Percentiles rank a stretch among this genome's conserved stretches.
Evolutionary conservation across 371 early-diverging fungal species (phyloP).

Genomic region (Rhizopus sp.): DNA sequence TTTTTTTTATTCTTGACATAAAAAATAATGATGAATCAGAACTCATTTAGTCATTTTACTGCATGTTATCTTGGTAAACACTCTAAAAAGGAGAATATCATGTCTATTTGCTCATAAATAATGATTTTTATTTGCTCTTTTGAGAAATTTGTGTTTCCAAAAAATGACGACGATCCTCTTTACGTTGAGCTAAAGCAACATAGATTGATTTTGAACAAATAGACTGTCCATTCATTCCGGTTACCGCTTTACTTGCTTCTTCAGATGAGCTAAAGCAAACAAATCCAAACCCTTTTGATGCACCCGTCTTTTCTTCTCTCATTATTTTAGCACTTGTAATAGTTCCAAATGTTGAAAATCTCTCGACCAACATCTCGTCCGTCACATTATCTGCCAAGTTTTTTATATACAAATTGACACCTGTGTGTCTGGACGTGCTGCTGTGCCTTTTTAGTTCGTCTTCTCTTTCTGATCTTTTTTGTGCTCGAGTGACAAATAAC

Average conservation of each 20-base stretch:
- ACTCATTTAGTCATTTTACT: too few relatives aligned
- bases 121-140: not conserved
- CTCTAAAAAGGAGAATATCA: too few relatives aligned
- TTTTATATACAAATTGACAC: slow-evolving; percentile 97
- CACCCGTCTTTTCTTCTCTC: slow-evolving; percentile 82
- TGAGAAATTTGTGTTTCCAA: slow-evolving; percentile 74
- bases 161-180: slow-evolving; percentile 90
- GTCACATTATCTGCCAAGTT: slow-evolving; percentile 93
- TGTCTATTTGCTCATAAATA: too few relatives aligned
- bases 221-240: slow-evolving; percentile 88
- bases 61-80: too few relatives aligned
- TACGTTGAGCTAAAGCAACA: slow-evolving; percentile 95
- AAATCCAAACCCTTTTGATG: slow-evolving; percentile 85
- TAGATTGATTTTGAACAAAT: slow-evolving; percentile 91
- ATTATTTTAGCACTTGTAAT: slow-evolving; percentile 98
- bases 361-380: slow-evolving; percentile 88
- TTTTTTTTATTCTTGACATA: too few relatives aligned
- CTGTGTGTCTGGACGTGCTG: slow-evolving; percentile 93
- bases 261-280: slow-evolving; percentile 88
- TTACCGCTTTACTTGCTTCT: slow-evolving; percentile 85
- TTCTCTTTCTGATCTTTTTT: slow-evolving; percentile 97
- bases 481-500: slow-evolving; percentile 97
- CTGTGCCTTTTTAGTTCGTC: slow-evolving; percentile 92
- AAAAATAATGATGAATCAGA: too few relatives aligned
- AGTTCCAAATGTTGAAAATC: slow-evolving; percentile 88